phyloP scores from a whole-genome alignment of 805 yeast genomes.

The Teunomyces pallodes region DNA sequence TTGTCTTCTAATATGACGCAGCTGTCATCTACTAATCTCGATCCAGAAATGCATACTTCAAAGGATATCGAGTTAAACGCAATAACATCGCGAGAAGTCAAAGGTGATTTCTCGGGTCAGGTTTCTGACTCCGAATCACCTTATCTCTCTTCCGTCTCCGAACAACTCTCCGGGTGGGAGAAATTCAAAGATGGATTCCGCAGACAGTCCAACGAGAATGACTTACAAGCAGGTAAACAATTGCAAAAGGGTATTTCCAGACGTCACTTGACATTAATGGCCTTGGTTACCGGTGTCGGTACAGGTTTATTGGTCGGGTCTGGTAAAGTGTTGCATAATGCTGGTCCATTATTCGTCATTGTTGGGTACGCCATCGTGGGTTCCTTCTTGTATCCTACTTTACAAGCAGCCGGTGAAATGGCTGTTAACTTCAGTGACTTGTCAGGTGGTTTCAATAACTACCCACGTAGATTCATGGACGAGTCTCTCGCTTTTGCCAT shows the following conservation, averaged over 20 bases:
- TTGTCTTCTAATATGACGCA: not conserved
- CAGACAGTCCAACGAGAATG: constrained; percentile 12
- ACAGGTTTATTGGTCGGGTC: constrained; percentile 44
- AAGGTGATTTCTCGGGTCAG: constrained; percentile 8
- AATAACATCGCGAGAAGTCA: constrained; percentile 14
- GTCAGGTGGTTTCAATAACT: constrained; percentile 63
- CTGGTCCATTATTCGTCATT: constrained; percentile 36
- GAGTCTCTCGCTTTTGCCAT: constrained; percentile 57
- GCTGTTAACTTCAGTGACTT: constrained; percentile 58
- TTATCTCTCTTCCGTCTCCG: constrained; percentile 6
- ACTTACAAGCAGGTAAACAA: constrained; percentile 18
- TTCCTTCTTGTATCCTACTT: constrained; percentile 35
- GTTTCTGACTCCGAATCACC: constrained; percentile 15
- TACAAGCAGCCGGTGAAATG: constrained; percentile 46
- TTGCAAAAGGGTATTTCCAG: constrained; percentile 32
- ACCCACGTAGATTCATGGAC: constrained; percentile 53
- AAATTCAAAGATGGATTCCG: constrained; percentile 30
- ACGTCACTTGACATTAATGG: constrained; percentile 39
- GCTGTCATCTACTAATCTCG: not conserved
- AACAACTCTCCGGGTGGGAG: constrained; percentile 18
- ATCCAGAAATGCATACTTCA: not conserved
- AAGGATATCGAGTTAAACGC: constrained; percentile 17
- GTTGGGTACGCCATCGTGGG: constrained; percentile 36
- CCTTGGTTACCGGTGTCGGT: constrained; percentile 39
- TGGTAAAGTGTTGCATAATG: constrained; percentile 33